Evolutionary conservation across 2,329 filamentous ascomycete genomes (phyloP).

Genomic region (Eutypella sp.): DNA sequence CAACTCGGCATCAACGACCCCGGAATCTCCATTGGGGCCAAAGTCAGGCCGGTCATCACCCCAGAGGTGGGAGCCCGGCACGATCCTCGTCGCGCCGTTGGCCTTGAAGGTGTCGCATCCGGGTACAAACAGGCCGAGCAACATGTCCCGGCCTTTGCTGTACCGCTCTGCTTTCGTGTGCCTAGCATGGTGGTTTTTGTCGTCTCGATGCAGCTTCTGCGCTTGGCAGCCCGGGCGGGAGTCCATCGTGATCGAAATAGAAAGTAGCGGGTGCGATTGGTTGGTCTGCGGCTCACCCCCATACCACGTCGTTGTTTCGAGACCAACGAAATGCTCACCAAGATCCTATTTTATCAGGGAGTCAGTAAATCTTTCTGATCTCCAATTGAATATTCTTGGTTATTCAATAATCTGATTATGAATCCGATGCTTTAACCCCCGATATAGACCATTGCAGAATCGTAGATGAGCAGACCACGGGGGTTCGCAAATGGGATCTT

Average conservation of each 20-base stretch:
- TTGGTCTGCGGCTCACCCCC: conserved; percentile 22
- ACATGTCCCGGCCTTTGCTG: conserved; percentile 26
- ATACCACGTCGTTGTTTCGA: conserved; percentile 31
- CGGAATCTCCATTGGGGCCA: conserved; percentile 19
- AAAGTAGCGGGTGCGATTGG: conserved; percentile 30
- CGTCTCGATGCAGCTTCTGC: conserved; percentile 32
- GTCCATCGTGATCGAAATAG: conserved; percentile 33
- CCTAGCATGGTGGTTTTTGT: conserved; percentile 33
- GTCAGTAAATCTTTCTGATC: too few species aligned
- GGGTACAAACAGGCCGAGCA: conserved; percentile 32
- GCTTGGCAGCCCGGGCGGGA: conserved; percentile 26
- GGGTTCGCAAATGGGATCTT: too few species aligned
- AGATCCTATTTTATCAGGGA: conserved; percentile 6
- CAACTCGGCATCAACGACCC: conserved; percentile 27
- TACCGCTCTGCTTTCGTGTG: conserved; percentile 22
- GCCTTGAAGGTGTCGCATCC: conserved; percentile 28
- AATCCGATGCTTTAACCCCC: too few species aligned
- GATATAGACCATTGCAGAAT: too few species aligned
- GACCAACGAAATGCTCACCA: conserved; percentile 29
- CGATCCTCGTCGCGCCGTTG: conserved; percentile 32
- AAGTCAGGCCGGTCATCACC: conserved; percentile 32
- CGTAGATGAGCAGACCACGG: too few species aligned
- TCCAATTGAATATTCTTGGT: too few species aligned
- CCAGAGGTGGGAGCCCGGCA: conserved; percentile 34
- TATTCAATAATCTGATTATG: too few species aligned